phyloP scores from a whole-genome alignment of 78 protist species.

The Emiliania huxleyi region DNA sequence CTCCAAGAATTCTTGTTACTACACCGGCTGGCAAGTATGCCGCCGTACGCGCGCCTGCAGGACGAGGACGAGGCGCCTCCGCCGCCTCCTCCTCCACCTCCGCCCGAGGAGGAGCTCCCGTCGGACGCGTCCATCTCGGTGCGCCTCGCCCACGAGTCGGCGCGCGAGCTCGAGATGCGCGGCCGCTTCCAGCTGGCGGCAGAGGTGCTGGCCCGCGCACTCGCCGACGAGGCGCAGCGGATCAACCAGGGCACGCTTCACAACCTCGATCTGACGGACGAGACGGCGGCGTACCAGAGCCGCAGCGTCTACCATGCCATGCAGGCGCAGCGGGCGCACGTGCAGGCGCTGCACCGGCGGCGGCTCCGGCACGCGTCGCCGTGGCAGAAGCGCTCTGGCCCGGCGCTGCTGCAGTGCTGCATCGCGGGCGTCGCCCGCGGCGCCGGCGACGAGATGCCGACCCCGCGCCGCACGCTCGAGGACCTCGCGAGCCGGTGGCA shows the following conservation, averaged over 20 bases:
- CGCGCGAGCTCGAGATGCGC: not conserved
- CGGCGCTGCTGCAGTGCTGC: not conserved
- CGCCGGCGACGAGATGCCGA: not conserved
- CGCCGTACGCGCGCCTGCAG: not conserved
- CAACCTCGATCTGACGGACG: not conserved
- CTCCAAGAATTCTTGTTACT: no score
- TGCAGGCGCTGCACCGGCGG: not conserved
- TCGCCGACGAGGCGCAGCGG: not conserved
- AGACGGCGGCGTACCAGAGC: not conserved
- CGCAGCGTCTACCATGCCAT: not conserved
- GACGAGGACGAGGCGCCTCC: not conserved
- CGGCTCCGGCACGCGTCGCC: not conserved
- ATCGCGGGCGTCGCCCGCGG: not conserved
- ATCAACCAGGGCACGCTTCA: not conserved
- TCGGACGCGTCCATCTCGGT: not conserved
- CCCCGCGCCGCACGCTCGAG: not conserved
- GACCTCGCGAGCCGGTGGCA: not conserved
- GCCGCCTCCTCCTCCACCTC: no score
- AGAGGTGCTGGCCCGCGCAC: not conserved
- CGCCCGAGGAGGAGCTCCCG: not conserved
- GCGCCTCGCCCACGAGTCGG: not conserved
- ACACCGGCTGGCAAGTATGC: no score
- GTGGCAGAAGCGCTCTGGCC: not conserved
- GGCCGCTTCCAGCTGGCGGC: not conserved
- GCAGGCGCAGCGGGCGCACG: not conserved